phyloP scores from a whole-genome alignment of 2,329 filamentous ascomycete species.

The Exophiala aquamarina region DNA sequence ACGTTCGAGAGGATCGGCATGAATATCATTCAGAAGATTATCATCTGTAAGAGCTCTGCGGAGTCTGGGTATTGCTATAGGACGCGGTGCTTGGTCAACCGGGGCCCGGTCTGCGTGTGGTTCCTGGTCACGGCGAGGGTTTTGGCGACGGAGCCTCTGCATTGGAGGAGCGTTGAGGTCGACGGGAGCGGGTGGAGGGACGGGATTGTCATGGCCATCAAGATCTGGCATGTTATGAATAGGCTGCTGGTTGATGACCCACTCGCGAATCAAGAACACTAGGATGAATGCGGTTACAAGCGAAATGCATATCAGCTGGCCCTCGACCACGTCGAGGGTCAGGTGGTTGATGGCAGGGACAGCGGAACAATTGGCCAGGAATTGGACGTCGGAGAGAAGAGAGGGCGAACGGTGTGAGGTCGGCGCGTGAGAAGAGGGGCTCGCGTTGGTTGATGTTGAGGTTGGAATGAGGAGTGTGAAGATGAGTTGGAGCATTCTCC shows the following conservation, averaged over 20 bases:
- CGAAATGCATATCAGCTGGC: constrained; percentile 86
- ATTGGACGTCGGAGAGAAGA: constrained; percentile 59
- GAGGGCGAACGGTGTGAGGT: constrained; percentile 39
- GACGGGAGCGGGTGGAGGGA: constrained; percentile 11
- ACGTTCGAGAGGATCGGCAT: constrained; percentile 7
- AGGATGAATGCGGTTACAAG: constrained; percentile 94
- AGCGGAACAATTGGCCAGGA: constrained; percentile 59
- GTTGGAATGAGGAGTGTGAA: constrained; percentile 13
- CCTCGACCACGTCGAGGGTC: constrained; percentile 81
- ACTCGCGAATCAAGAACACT: constrained; percentile 95
- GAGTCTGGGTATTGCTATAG: constrained; percentile 14
- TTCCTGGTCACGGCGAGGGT: background rate
- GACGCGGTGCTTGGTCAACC: constrained; percentile 2
- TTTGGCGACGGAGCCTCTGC: background rate
- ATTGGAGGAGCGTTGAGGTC: background rate
- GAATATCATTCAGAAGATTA: constrained; percentile 31
- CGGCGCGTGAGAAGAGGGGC: constrained; percentile 4
- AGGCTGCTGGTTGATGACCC: constrained; percentile 97
- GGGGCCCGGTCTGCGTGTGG: background rate
- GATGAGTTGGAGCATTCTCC: constrained; percentile 14
- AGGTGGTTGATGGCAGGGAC: constrained; percentile 73
- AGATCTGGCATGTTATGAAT: constrained; percentile 75
- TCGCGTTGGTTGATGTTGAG: background rate
- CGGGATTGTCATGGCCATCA: constrained; percentile 43
- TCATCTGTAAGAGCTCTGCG: constrained; percentile 34